Base-by-base conservation (phyloP, 306 rosid genomes). In the Cercis canadensis region DNA sequence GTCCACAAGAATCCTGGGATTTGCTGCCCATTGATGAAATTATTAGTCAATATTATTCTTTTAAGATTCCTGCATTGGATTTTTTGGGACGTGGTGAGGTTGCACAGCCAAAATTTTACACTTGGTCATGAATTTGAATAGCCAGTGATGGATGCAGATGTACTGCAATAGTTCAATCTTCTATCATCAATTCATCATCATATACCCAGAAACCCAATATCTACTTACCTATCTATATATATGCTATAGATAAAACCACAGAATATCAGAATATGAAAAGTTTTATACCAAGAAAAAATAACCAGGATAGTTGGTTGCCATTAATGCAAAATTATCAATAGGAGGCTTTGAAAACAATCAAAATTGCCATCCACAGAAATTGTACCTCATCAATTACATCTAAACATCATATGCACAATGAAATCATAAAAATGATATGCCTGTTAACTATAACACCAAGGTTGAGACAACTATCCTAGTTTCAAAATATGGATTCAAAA, bases 401-500 rank as follows among this genome's bases (percentile, higher is more conserved):
- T 52, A 65, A 79, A 29, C 58, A 78, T 72, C 81, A 80, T 19
- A 74, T 57, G 84, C 84, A 85, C 70, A 71, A 82, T 15, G 19
- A 71, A 78, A 71, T 47, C 65, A 77, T 55, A 79, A 70, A 77
- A 79, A 79, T 55, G 59, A 47, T 62, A 59, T 46, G 61, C 44
- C 69, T 68, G 67, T 68, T 57, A 72, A 72, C 63, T 73, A 75
- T 62, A 83, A 81, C 74, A 72, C 56, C 66, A 55, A 78, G 65
- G 55, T 66, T 74, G 74, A 75, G 61, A 75, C 60, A 88, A 81
- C 74, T 69, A 84, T 64, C 81, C 76, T 61, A 82, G 72, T 65
- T 78, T 72, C 52, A 81, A 79, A 75, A 58, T 69, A 83, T 64
- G 80, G 67, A 84, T 80, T 84, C 81, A 81, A 78, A 70, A 82